Percentiles rank a stretch among this genome's conserved stretches.
phyloP scores from a whole-genome alignment of 2,329 filamentous ascomycete species.

The Trichophyton schoenleinii region DNA sequence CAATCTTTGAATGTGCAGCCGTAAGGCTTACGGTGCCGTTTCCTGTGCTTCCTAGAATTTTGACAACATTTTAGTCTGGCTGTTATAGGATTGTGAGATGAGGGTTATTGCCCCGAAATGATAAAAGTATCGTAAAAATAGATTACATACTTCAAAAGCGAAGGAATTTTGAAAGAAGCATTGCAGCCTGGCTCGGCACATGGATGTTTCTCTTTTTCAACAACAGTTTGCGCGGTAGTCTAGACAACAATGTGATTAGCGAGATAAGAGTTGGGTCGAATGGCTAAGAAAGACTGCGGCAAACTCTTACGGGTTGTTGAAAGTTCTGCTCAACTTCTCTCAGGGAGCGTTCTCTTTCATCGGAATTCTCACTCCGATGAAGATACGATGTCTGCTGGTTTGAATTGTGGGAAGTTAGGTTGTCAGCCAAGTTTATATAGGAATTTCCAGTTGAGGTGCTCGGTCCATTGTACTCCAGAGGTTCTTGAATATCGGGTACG shows the following conservation, averaged over 20 bases:
- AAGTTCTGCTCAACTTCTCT: background rate
- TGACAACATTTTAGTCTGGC: background rate
- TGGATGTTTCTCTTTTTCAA: background rate
- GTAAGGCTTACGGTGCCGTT: constrained; percentile 69
- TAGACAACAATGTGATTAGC: background rate
- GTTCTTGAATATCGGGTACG: background rate
- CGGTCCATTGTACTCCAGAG: background rate
- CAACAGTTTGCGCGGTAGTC: background rate
- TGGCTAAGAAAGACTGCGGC: background rate
- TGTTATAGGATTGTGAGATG: background rate
- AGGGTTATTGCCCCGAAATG: no score
- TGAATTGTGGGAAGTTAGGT: background rate
- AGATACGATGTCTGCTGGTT: background rate
- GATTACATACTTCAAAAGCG: background rate
- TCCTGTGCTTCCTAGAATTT: constrained; percentile 61
- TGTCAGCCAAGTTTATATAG: no score
- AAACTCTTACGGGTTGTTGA: background rate
- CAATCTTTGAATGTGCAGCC: constrained; percentile 64
- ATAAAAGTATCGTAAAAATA: constrained; percentile 14
- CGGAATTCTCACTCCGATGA: background rate
- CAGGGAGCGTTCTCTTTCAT: background rate
- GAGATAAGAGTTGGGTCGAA: background rate
- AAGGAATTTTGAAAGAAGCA: background rate
- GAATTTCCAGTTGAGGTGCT: background rate
- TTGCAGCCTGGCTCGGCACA: background rate